Evolutionary conservation across 2,329 filamentous ascomycete species (phyloP), one percentile per base, ranked within the genome.

Genomic region (Alternaria brassicicola): DNA sequence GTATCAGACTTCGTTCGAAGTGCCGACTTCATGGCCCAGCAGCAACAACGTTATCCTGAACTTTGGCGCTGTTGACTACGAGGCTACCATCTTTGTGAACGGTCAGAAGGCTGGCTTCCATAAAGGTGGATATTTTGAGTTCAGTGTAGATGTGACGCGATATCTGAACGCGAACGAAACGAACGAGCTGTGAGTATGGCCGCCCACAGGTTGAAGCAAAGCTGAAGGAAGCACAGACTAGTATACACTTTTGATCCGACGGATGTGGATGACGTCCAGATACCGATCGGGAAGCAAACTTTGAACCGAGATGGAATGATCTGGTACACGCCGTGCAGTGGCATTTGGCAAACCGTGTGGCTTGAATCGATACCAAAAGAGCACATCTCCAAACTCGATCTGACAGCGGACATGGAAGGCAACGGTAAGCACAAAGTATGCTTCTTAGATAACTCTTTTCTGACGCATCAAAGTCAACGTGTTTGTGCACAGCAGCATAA

Each of bases 271-370:
- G 74, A 76, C 5, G 79, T 81, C 56, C 81, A 87, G 12, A 87
- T 89, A 39, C 88, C 88, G 0, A 82, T 89, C 41, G 89, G 89
- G 61, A 90, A 90, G 71, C 88, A 89, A 71, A 84, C 83, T 0
- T 69, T 83, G 1, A 77, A 75, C 0, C 85, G 84, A 0, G 82
- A 80, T 10, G 85, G 87, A 65, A 70, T 69, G 65, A 91, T 91
- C 59, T 91, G 89, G 73, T 91, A 91, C 71, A 86, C 86, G 0
- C 86, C 89, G 0, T 91, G 88, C 70, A 88, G 86, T 31, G 89
- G 89, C 5, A 91, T 92, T 62, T 92, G 89, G 89, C 89, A 91
- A 70, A 83, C 83, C 17, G 89, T 91, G 0, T 92, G 89, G 89
- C 77, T 92, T 2, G 86, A 89, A 70, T 81, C 84, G n/a, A 86